A percentile compares a stretch with the other conserved stretches of the same genome.
These are phyloP conservation scores for Staphylotrichum tortipilum DNA, from an alignment of 495 filamentous ascomycete species.

Conservation along the genomic window DNA sequence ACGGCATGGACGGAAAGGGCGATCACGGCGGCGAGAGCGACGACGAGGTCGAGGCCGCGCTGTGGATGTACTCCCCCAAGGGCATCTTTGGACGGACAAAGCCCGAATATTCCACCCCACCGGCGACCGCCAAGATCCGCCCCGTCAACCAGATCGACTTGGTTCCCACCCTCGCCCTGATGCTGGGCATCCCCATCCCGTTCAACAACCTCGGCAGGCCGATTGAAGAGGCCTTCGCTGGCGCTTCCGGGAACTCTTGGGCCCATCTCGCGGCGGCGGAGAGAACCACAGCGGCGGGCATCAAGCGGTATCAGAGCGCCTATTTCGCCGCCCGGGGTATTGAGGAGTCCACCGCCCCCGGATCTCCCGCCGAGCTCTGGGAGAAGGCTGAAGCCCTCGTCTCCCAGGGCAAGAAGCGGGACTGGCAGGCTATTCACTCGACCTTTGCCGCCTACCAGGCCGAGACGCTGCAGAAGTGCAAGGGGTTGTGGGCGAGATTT, in stretches of 20 bases:
- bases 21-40: conserved; percentile 96
- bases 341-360: conserved; percentile 47
- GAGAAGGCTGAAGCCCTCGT: conserved; percentile 30
- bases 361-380: conserved; percentile 54
- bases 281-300: conserved; percentile 72
- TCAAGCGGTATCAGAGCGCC: conserved; percentile 72
- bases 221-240: conserved; percentile 88
- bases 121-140: conserved; percentile 64
- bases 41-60: conserved; percentile 84
- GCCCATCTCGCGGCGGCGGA: conserved; percentile 66
- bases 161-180: conserved; percentile 78
- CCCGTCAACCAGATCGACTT: conserved; percentile 93
- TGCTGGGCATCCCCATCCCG: conserved; percentile 86
- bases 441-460: conserved; percentile 66
- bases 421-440: conserved; percentile 38
- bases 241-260: conserved; percentile 57
- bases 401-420: conserved; percentile 15
- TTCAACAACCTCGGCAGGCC: conserved; percentile 96
- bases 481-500: conserved; percentile 82
- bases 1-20: conserved; percentile 95
- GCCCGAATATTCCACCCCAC: conserved; percentile 52
- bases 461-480: conserved; percentile 72
- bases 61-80: conserved; percentile 97
- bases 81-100: conserved; percentile 70
- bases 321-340: conserved; percentile 52